These are phyloP conservation scores for Eurotiales sp. DNA, from an alignment of 2,329 filamentous ascomycete genomes.

Conservation along the genomic window DNA sequence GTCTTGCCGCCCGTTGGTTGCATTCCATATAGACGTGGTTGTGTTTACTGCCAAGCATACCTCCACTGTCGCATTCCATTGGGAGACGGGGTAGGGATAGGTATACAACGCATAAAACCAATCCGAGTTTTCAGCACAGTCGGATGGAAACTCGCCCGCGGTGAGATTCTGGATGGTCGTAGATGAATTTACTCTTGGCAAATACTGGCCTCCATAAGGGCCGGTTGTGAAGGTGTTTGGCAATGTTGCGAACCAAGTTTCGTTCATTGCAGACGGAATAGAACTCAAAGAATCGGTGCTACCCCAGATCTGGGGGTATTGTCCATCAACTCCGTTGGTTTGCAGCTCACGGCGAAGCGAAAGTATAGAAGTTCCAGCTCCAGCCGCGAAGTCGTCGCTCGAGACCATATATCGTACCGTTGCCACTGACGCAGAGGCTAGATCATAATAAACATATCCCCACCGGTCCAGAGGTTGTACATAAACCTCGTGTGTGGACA, in stretches of 20 bases:
- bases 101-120: constrained; percentile 21
- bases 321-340: not conserved
- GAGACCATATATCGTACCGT: not conserved
- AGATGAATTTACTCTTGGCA: constrained; percentile 27
- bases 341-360: constrained; percentile 2
- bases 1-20: constrained; percentile 25
- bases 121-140: constrained; percentile 18
- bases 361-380: not conserved
- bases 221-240: constrained; percentile 23
- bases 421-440: not conserved
- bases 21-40: constrained; percentile 23
- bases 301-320: constrained; percentile 6
- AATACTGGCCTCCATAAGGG: constrained; percentile 23
- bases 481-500: constrained; percentile 12
- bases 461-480: not conserved
- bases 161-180: constrained; percentile 18
- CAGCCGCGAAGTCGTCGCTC: too few species aligned
- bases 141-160: constrained; percentile 18
- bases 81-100: not conserved
- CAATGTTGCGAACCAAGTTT: constrained; percentile 18
- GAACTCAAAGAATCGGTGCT: not conserved
- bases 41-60: constrained; percentile 28
- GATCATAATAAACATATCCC: not conserved
- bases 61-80: constrained; percentile 9
- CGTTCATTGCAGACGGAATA: not conserved